A percentile compares a stretch with the other conserved stretches of the same genome.
Evolutionary conservation across 2,329 filamentous ascomycete genomes (phyloP).

Genomic region (Fusarium nygamai): DNA sequence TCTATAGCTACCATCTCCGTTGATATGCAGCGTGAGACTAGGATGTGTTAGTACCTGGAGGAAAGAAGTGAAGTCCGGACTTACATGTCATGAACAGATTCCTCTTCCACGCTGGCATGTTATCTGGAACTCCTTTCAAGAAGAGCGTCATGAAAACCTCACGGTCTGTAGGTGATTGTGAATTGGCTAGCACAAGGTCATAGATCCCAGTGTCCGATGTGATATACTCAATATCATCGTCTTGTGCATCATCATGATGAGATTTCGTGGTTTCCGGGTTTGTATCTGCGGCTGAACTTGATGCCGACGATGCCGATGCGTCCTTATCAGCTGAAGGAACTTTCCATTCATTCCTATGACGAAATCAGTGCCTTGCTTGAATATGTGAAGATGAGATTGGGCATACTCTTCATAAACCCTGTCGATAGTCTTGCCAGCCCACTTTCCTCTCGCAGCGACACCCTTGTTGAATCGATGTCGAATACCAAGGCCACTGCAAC

Average conservation of each 20-base stretch:
- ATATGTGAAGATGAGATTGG: rapidly evolving
- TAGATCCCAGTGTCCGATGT: neutral
- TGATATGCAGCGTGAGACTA: constrained; percentile 37
- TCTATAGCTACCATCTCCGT: constrained; percentile 42
- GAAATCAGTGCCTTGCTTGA: too few relatives aligned
- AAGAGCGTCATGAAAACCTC: neutral
- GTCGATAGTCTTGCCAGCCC: constrained; percentile 42
- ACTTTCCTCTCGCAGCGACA: constrained; percentile 39
- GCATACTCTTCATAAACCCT: constrained; percentile 35
- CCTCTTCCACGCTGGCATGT: constrained; percentile 22
- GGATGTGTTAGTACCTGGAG: rapidly evolving
- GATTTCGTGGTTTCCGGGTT: rapidly evolving
- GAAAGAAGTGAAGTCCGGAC: rapidly evolving
- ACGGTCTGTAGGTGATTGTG: neutral
- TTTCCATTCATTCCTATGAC: constrained; percentile 28
- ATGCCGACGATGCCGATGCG: neutral
- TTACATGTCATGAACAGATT: constrained; percentile 32
- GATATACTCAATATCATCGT: neutral
- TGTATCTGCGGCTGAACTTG: neutral
- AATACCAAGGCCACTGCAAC: constrained; percentile 39
- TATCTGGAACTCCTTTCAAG: constrained; percentile 16
- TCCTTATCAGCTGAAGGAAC: neutral
- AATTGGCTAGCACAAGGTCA: neutral
- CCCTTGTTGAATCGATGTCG: constrained; percentile 42
- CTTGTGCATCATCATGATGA: too few relatives aligned